Conservation (phyloP, 2,329 filamentous ascomycete species). For the Pseudonectria buxi region DNA sequence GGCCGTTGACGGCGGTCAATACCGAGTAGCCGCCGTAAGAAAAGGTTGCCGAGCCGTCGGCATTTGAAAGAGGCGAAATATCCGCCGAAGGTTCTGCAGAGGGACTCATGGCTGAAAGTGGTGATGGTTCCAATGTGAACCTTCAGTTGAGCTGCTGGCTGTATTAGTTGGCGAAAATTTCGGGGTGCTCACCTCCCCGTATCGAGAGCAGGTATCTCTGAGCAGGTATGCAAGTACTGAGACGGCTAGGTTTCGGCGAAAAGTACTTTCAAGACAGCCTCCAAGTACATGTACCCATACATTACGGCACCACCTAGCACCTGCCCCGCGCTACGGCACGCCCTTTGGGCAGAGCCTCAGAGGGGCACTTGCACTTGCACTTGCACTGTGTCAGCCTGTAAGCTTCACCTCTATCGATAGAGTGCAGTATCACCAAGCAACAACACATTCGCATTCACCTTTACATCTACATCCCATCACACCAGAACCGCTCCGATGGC, state of each 20-base stretch:
- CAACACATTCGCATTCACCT: slow-evolving; percentile 5
- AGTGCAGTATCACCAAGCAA: neutral
- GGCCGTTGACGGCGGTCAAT: slow-evolving; percentile 83
- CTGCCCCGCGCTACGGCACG: slow-evolving; percentile 5
- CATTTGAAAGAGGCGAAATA: slow-evolving; percentile 56
- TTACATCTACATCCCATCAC: slow-evolving; percentile 5
- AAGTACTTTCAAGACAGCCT: neutral
- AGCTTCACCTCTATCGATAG: neutral
- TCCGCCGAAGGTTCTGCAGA: slow-evolving; percentile 43
- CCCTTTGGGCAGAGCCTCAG: neutral
- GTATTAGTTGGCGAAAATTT: neutral
- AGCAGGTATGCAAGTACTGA: too few species aligned
- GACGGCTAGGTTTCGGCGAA: too few species aligned
- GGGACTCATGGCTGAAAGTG: slow-evolving; percentile 34
- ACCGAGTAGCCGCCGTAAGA: slow-evolving; percentile 71
- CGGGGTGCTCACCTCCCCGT: neutral
- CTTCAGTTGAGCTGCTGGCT: neutral
- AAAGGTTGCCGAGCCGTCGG: slow-evolving; percentile 76
- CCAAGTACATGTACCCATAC: neutral
- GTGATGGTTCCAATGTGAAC: slow-evolving; percentile 6
- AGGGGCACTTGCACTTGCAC: neutral
- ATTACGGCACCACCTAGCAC: neutral
- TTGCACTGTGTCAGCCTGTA: too few species aligned
- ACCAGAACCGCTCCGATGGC: slow-evolving; percentile 16
- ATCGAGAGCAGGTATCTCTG: too few species aligned